These are phyloP conservation scores for Salvia rosmarinus DNA, from an alignment of 257 asterid genomes.

Conservation along the genomic window DNA sequence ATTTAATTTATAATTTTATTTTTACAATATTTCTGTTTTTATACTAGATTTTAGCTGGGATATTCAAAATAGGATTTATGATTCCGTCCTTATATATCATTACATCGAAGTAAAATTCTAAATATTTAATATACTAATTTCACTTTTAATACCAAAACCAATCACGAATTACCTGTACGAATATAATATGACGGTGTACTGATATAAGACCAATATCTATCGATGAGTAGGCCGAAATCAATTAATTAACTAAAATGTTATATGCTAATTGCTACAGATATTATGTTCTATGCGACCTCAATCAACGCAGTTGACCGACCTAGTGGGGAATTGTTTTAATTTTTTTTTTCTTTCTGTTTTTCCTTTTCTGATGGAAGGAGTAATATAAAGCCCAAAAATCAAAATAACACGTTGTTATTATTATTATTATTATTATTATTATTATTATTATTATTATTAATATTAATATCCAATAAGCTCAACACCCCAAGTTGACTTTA, in stretches of 20 bases:
- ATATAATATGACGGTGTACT: not conserved
- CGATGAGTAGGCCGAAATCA: constrained; percentile 1
- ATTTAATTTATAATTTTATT: too few relatives aligned
- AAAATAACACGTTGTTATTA: too few relatives aligned
- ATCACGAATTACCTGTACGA: not conserved
- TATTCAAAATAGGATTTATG: too few relatives aligned
- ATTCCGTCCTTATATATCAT: too few relatives aligned
- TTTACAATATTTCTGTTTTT: too few relatives aligned
- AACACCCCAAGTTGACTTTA: constrained; percentile 20
- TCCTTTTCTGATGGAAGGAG: not conserved
- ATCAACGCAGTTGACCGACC: constrained; percentile 29
- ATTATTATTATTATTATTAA: too few relatives aligned
- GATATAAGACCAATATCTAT: not conserved
- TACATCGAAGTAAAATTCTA: too few relatives aligned
- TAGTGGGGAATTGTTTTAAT: constrained; percentile 9
- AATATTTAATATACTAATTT: too few relatives aligned
- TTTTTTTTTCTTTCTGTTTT: not conserved
- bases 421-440: too few relatives aligned
- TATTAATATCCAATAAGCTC: not conserved
- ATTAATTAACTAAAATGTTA: not conserved
- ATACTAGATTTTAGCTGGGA: too few relatives aligned
- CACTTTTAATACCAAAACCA: too few relatives aligned
- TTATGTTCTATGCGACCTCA: constrained; percentile 12
- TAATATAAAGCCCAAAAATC: not conserved
- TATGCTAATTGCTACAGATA: not conserved